Conservation (phyloP, 805 yeast genomes). For the Kodamaea laetipori region DNA sequence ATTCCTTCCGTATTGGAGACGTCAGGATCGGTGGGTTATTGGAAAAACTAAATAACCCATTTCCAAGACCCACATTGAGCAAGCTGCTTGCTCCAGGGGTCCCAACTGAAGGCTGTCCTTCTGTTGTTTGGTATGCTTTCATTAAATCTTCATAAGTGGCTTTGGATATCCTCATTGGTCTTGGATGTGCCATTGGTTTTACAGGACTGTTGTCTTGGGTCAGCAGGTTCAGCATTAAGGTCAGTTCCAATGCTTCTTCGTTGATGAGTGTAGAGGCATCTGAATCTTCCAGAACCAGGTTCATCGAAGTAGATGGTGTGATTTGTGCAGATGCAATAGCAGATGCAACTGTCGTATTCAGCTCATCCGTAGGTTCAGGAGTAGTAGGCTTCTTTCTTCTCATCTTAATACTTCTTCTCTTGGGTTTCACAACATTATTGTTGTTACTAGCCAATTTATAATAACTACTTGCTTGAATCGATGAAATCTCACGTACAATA, state of each 20-base stretch:
- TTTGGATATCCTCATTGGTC: conserved; percentile 17
- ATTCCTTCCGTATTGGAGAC: conserved; percentile 30
- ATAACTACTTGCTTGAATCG: conserved; percentile 48
- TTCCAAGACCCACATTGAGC: conserved; percentile 41
- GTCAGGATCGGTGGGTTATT: conserved; percentile 23
- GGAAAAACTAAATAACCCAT: conserved; percentile 35
- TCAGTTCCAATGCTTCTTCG: conserved; percentile 4
- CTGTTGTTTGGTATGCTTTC: conserved; percentile 7
- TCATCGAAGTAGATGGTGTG: conserved; percentile 7
- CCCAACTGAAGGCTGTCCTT: conserved; percentile 5
- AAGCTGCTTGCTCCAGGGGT: conserved; percentile 8
- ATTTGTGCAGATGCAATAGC: conserved; percentile 3
- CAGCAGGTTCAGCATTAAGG: not conserved
- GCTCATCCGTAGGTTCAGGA: conserved; percentile 1
- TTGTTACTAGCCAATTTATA: conserved; percentile 31
- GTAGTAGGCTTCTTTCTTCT: conserved; percentile 16
- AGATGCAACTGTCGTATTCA: conserved; percentile 1
- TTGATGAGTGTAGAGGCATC: conserved; percentile 15
- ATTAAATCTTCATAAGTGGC: conserved; percentile 18
- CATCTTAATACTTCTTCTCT: conserved; percentile 45
- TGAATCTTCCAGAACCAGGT: conserved; percentile 4
- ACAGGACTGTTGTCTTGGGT: conserved; percentile 10
- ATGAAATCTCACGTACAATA: conserved; percentile 43
- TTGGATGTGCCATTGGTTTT: conserved; percentile 20
- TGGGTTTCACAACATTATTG: conserved; percentile 36